A percentile compares a stretch with the other conserved stretches of the same genome.
These are phyloP conservation scores for Cladosporium sphaerospermum DNA, from an alignment of 2,329 filamentous ascomycete genomes.

Conservation along the genomic window DNA sequence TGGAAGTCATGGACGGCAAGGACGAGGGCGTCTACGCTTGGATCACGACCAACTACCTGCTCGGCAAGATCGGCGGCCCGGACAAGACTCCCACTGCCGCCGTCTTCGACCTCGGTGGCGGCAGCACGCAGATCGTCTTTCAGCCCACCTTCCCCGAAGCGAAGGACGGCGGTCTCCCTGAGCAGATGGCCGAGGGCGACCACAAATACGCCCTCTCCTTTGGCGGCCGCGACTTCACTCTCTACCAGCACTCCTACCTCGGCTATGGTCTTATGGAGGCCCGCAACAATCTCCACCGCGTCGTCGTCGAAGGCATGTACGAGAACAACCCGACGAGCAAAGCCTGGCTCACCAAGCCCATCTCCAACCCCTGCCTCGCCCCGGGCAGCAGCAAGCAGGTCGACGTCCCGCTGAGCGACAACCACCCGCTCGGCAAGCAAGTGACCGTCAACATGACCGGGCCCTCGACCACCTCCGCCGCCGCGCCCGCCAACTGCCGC, in stretches of 20 bases:
- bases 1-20: constrained; percentile 94
- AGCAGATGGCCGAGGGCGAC: constrained; percentile 78
- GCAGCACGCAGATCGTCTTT: constrained; percentile 97
- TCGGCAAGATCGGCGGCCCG: constrained; percentile 92
- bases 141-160: constrained; percentile 82
- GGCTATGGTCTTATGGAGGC: constrained; percentile 96
- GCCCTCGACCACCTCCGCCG: constrained; percentile 57
- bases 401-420: constrained; percentile 61
- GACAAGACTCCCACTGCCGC: constrained; percentile 88
- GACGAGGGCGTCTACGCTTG: constrained; percentile 98
- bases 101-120: constrained; percentile 91
- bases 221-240: constrained; percentile 79
- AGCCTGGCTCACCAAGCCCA: constrained; percentile 62
- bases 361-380: constrained; percentile 80
- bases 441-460: constrained; percentile 82
- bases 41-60: constrained; percentile 98
- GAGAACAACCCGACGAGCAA: constrained; percentile 51
- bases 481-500: constrained; percentile 72
- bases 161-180: constrained; percentile 70
- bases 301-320: constrained; percentile 66
- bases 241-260: constrained; percentile 97
- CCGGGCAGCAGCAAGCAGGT: constrained; percentile 71
- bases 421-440: constrained; percentile 58
- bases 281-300: constrained; percentile 74
- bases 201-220: constrained; percentile 94